Evolutionary conservation across 2,329 filamentous ascomycete genomes (phyloP).

Genomic region (Clonostachys chloroleuca): DNA sequence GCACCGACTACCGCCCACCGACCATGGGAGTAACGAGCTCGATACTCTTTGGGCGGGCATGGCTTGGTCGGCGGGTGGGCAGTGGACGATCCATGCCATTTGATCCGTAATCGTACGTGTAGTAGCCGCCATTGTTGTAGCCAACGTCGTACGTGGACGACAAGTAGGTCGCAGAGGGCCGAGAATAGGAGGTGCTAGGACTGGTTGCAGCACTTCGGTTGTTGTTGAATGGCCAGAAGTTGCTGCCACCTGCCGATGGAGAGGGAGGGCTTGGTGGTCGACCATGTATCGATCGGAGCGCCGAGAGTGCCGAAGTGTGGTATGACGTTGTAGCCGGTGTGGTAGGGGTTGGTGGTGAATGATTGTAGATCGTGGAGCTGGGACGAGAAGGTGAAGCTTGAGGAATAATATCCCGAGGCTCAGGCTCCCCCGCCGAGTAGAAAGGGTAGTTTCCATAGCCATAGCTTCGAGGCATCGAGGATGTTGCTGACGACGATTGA

Average conservation of each 20-base stretch:
- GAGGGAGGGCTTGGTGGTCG: conserved; percentile 52
- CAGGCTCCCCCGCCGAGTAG: conserved; percentile 39
- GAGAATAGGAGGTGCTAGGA: conserved; percentile 47
- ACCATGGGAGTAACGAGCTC: conserved; percentile 59
- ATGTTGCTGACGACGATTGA: conserved; percentile 27
- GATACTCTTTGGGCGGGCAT: conserved; percentile 57
- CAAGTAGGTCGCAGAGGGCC: conserved; percentile 32
- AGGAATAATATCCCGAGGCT: conserved; percentile 59
- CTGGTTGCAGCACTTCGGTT: conserved; percentile 44
- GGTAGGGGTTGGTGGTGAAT: conserved; percentile 46
- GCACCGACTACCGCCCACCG: conserved; percentile 31
- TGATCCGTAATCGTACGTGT: conserved; percentile 26
- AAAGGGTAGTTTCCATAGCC: conserved; percentile 33
- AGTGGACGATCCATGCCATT: conserved; percentile 48
- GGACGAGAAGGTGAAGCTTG: conserved; percentile 59
- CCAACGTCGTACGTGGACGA: conserved; percentile 49
- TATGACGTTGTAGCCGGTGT: conserved; percentile 29
- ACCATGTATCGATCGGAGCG: conserved; percentile 41
- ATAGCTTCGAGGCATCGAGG: conserved; percentile 20
- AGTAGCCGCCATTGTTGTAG: conserved; percentile 31
- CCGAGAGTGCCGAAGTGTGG: conserved; percentile 47
- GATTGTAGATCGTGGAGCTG: conserved; percentile 44
- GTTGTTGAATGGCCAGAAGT: conserved; percentile 46
- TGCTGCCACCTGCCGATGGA: conserved; percentile 35
- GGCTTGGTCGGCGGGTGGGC: conserved; percentile 49